These are phyloP conservation scores for Eucalyptus regnans DNA, from an alignment of 345 rosid species.

Conservation along the genomic window DNA sequence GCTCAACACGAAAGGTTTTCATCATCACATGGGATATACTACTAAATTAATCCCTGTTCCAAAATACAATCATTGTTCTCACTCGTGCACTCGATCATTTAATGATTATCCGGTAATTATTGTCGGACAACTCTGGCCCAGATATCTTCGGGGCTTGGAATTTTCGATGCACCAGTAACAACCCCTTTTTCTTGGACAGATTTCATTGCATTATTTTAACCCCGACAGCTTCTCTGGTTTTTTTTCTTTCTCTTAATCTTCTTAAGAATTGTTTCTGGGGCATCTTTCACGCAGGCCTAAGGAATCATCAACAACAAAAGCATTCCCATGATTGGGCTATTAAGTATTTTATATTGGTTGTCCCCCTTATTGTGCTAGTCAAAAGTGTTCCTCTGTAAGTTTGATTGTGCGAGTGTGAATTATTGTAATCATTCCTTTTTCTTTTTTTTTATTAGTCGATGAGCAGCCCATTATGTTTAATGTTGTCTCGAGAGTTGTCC, in stretches of 20 bases:
- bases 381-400: background rate
- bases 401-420: background rate
- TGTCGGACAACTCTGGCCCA: background rate
- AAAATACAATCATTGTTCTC: background rate
- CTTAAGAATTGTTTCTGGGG: background rate
- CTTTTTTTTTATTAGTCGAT: background rate
- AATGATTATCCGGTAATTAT: background rate
- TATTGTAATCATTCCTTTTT: background rate
- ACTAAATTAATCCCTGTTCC: background rate
- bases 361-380: background rate
- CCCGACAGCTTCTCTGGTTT: background rate
- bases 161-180: background rate
- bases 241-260: background rate
- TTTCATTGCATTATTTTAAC: background rate
- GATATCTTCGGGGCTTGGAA: background rate
- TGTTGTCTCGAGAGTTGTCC: background rate
- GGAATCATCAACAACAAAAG: background rate
- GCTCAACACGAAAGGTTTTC: background rate
- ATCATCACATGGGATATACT: background rate
- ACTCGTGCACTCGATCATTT: background rate
- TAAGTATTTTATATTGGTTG: background rate
- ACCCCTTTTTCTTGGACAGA: background rate
- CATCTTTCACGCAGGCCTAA: background rate
- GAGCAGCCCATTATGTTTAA: background rate
- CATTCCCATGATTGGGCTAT: background rate